Percentiles rank a stretch among this genome's conserved stretches.
Conservation (phyloP, 2,329 filamentous ascomycete genomes). For the Beauveria australis region DNA sequence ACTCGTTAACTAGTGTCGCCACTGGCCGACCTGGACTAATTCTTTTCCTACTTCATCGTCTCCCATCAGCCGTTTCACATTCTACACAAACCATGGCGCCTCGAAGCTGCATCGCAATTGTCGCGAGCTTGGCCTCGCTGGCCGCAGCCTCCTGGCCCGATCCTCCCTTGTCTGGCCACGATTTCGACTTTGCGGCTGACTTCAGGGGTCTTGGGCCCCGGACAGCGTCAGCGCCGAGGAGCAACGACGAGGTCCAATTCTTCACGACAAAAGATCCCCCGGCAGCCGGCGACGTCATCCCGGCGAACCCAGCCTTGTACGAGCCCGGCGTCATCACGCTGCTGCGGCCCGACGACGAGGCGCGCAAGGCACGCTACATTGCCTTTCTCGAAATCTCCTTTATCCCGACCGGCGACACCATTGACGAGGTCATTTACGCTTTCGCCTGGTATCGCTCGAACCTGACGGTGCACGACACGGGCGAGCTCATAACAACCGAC, state of each 20-base stretch:
- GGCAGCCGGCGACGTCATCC: neutral
- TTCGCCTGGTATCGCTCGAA: neutral
- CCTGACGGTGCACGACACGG: neutral
- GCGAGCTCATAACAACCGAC: neutral
- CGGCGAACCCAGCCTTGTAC: neutral
- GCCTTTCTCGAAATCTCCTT: slow-evolving; percentile 2
- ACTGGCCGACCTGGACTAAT: neutral
- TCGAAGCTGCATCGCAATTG: neutral
- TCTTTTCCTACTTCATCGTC: neutral
- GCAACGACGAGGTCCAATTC: neutral
- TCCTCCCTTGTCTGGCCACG: neutral
- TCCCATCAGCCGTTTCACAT: neutral
- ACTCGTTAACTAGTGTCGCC: neutral
- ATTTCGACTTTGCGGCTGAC: slow-evolving; percentile 1
- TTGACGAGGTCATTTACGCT: neutral
- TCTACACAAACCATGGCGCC: neutral
- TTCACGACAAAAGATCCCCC: neutral
- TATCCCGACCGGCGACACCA: neutral
- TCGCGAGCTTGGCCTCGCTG: neutral
- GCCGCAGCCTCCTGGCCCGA: slow-evolving; percentile 1
- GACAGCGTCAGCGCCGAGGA: neutral
- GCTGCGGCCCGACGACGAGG: neutral
- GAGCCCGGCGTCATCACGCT: neutral
- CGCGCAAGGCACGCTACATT: neutral
- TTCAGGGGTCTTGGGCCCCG: neutral